A percentile compares a stretch with the other conserved stretches of the same genome.
These are phyloP conservation scores for Globisporangium splendens DNA, from an alignment of 352 stramenopile genomes.

Conservation along the genomic window DNA sequence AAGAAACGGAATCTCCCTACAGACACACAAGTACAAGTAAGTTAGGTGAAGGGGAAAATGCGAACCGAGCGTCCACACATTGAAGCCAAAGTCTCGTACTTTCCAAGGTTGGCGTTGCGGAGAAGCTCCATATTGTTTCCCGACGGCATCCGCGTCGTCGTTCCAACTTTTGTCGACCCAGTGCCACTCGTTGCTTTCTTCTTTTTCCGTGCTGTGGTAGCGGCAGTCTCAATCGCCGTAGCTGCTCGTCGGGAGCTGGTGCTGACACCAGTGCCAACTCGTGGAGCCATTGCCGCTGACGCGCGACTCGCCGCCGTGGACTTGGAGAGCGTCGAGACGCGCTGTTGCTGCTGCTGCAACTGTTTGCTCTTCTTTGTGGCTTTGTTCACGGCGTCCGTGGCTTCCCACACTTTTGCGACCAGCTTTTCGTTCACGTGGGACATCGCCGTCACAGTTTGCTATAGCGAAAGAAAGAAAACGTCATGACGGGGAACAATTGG, in stretches of 20 bases:
- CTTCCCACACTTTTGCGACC: constrained; percentile 58
- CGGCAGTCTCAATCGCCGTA: not conserved
- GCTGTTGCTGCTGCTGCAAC: constrained; percentile 44
- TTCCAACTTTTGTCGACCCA: constrained; percentile 2
- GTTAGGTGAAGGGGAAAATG: no score
- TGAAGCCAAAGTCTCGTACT: constrained; percentile 28
- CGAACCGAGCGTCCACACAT: not conserved
- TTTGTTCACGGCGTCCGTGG: constrained; percentile 49
- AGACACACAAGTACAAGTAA: not conserved
- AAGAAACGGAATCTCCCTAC: constrained; percentile 66
- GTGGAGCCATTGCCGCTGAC: constrained; percentile 17
- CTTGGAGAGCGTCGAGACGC: constrained; percentile 39
- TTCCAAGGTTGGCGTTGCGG: constrained; percentile 60
- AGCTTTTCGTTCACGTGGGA: constrained; percentile 75
- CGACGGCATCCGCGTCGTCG: not conserved
- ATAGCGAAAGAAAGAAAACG: constrained; percentile 2
- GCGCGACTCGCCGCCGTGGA: constrained; percentile 60
- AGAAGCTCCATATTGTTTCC: constrained; percentile 61
- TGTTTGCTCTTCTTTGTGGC: constrained; percentile 56
- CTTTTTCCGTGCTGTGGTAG: constrained; percentile 5
- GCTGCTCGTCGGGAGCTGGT: not conserved
- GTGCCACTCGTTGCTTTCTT: constrained; percentile 5
- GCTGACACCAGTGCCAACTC: not conserved
- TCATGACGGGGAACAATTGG: not conserved
- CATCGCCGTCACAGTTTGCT: constrained; percentile 65